These are phyloP conservation scores for Heliosperma pusillum DNA, from an alignment of 148 eudicot genomes.

Conservation along the genomic window DNA sequence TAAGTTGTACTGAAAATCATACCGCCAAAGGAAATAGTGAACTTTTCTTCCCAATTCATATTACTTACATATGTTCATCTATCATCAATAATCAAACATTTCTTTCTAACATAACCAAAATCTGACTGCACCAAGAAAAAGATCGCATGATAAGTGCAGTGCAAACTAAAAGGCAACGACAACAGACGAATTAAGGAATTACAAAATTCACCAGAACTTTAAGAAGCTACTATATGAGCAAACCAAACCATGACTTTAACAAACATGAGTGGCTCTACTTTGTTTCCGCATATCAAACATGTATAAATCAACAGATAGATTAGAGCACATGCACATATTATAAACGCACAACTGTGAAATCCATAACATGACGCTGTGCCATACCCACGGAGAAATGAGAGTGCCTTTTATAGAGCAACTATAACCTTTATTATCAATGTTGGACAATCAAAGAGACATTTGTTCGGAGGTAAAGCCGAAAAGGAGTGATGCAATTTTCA, in stretches of 20 bases:
- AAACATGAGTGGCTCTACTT: neutral
- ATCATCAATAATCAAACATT: neutral
- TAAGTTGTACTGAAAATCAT: neutral
- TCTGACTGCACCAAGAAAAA: constrained; percentile 4
- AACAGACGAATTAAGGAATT: neutral
- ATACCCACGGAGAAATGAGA: neutral
- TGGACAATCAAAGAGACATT: neutral
- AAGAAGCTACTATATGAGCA: neutral
- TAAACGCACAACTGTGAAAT: neutral
- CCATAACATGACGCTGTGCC: neutral
- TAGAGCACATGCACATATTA: neutral
- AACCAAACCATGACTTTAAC: neutral
- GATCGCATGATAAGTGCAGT: neutral
- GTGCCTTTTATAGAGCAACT: neutral
- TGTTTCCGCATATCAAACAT: neutral
- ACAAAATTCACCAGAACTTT: neutral
- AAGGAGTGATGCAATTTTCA: neutral
- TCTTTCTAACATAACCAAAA: neutral
- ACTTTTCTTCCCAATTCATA: neutral
- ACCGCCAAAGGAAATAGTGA: neutral
- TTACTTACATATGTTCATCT: neutral
- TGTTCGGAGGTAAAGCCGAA: neutral
- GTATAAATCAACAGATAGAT: neutral
- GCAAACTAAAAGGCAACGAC: constrained; percentile 2
- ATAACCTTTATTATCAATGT: neutral